Base-by-base conservation (phyloP, 768 basidiomycete genomes). In the Trametes meyenii region DNA sequence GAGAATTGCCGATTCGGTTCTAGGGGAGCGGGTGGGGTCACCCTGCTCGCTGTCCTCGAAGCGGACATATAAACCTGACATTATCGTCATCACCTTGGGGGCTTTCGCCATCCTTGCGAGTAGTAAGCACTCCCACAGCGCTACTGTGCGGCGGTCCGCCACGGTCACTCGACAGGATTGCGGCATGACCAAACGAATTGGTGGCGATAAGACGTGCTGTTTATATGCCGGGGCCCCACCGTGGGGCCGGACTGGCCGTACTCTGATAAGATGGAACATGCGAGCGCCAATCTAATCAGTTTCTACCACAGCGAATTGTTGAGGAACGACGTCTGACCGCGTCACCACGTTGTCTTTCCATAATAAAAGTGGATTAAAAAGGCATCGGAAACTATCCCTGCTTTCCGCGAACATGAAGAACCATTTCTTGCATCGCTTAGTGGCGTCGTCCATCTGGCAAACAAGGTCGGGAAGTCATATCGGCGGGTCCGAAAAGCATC, bases 31-130 rank as follows among this genome's bases (percentile, higher is more conserved):
- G 38, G 35, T 26, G 51, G 26, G 42, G 50, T 39, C 42, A 23
- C 44, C 23, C 29, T n/a, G 5, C 33, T 13, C 43, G 17, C 55
- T 44, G 14, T 55, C 36, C 49, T 44, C 12, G 35, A 51, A 35
- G 36, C 40, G 49, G 49, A 42, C 58, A 55, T 64, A 40, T 64
- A 64, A 60, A 56, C 53, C 19, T 14, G 17, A 7, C 19, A 10
- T 55, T 21, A 53, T 59, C 57, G 67, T 50, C 63, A 64, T 66
- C 29, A 12, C 26, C 45, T 23, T 16, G n/a, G 35, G 12, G 14
- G 48, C 60, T 50, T 50, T 46, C 66, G 66, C 67, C 48, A 66
- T 65, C 51, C 19, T 57, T 49, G 55, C 64, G 62, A 56, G 59
- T 50, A 48, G 33, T 61, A 38, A 55, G 50, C 51, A 57, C 45